Conservation (phyloP, 176 grass and related monocot species). For the Carex scoparia region DNA sequence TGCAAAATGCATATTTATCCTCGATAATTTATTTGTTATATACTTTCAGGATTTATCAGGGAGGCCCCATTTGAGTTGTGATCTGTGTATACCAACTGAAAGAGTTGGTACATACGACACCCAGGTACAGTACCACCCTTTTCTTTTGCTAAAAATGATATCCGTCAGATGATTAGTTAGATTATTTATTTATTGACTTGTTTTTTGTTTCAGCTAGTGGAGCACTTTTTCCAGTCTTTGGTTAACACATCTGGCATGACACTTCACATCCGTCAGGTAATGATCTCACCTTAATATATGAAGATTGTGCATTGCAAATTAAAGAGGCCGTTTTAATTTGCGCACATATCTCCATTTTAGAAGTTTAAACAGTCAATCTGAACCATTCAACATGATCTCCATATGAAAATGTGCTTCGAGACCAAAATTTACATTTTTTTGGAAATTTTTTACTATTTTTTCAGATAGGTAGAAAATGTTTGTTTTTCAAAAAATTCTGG, state of each 20-base stretch:
- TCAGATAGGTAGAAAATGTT: no score
- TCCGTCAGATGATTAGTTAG: neutral
- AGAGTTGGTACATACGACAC: slow-evolving; percentile 85
- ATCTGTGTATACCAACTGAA: slow-evolving; percentile 65
- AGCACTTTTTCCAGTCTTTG: slow-evolving; percentile 89
- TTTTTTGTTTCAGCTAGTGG: slow-evolving; percentile 60
- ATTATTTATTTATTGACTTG: neutral
- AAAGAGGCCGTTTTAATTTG: no score
- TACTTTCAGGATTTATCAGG: slow-evolving; percentile 78
- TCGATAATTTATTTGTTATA: neutral
- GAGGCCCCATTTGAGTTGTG: slow-evolving; percentile 80
- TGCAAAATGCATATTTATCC: neutral
- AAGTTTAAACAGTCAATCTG: no score
- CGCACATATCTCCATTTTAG: no score
- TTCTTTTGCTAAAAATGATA: neutral
- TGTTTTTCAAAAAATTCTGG: no score
- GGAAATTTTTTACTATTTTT: no score
- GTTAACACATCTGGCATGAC: slow-evolving; percentile 98
- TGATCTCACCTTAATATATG: neutral
- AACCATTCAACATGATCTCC: no score
- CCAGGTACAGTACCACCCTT: slow-evolving; percentile 57
- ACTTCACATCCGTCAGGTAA: slow-evolving; percentile 92
- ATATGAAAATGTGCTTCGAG: no score
- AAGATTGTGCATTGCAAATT: neutral
- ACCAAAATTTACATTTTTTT: no score